Base-by-base conservation (phyloP, 2,329 filamentous ascomycete species). In the Penicillium sp. region DNA sequence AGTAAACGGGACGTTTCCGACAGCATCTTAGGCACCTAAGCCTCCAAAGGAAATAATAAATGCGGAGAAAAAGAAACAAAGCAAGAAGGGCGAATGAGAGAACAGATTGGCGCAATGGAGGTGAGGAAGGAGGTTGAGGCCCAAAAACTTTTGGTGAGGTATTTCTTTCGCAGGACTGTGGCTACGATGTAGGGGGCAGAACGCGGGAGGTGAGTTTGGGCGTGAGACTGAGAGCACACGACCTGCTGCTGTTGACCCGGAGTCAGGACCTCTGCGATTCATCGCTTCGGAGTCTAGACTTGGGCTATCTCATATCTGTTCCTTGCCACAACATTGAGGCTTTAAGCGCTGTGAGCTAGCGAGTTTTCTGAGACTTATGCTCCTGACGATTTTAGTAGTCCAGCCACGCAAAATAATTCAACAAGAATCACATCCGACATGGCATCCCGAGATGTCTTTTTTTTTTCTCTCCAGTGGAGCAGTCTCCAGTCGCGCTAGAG, bases 1-100 rank as follows among this genome's bases (percentile, higher is more conserved):
- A 66, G 65, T 61, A 61, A 61, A 67, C 65, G 65, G 67, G 66
- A 68, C 57, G 62, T 57, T 63, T 68, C 67, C 63, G 66, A 68
- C 47, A 58, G 62, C 13, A 60, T 13, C 50, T 54, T 45, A n/a
- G 35, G 45, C 45, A 57, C 47, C 46, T 51, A 53, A 53, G 31
- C 50, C 50, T 41, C 50, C 31, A n/a, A 19, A 56, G 47, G 41
- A 19, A 46, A 48, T 29, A 56, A 41, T 62, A 62, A 68, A 68
- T 68, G 66, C 66, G 67, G 66, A 69, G 67, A 64, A 64, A 59
- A 50, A 35, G 47, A 60, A 63, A 59, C 21, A 49, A 60, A 54
- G 45, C 50, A 54, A 30, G 41, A 52, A 52, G 59, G 38, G 44
- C 56, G 55, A 63, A 57, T 56, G 38, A 53, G 44, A 56, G 41